Base-by-base conservation (phyloP, 441 rosid species). In the Geranium incanum region DNA sequence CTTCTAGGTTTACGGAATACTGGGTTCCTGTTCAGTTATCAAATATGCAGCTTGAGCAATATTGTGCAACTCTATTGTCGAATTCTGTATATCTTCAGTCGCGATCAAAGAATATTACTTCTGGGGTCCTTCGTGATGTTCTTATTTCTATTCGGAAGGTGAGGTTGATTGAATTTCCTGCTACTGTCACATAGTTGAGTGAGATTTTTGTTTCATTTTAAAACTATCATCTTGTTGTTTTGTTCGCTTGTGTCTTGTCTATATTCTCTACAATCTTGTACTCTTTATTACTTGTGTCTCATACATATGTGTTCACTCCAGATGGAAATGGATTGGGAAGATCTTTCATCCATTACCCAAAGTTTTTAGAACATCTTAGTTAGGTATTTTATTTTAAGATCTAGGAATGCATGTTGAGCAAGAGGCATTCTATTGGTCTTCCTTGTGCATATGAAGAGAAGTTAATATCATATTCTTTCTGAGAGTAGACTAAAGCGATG, bases 1-100 rank as follows among this genome's bases (percentile, higher is more conserved):
- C 81, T 21, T 88, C 85, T 36, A 78, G 84, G 83, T 88, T 88
- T 85, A 68, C 75, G 5, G 99, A 95, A 84, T 92, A 85, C 68
- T 92, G 99, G 99, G 91, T 95, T 76, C 99, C 99, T 55, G 90
- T 84, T 62, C 86, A 82, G 77, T 77, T 95, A 79, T 89, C 97
- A 41, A 74, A 83, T 74, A 80, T 89, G 76, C 99, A 95, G 81
- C 90, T 92, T 70, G 99, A 95, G 84, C 92, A 89, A 75, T 95
- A 95, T 80, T 95, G 99, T 82, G 81, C 82, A 78, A 81, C 83
- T 71, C 84, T 92, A 74, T 79, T 89, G 76, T 79, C 87, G 66
- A 85, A 89, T 39, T 80, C 84, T 48, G 77, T 81, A 41, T 67
- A 80, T 13, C 96, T 95, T 70, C 77, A 89, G 74, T 88, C 92